Evolutionary conservation across 108 stramenopile species (phyloP).

Genomic region (Seminavis robusta): DNA sequence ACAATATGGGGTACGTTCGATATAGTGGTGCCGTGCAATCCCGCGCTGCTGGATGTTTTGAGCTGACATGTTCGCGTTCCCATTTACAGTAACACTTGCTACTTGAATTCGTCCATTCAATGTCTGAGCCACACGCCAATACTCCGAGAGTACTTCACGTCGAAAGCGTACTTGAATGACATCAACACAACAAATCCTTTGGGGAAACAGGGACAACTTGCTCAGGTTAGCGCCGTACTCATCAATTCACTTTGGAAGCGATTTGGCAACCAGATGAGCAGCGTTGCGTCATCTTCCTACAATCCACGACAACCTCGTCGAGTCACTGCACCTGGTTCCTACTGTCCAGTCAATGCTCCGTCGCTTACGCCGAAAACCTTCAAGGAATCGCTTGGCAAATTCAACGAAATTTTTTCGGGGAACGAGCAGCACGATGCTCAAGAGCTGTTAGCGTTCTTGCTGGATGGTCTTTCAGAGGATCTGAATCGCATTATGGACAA

Average conservation of each 20-base stretch:
- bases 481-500: conserved; percentile 94
- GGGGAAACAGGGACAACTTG: conserved; percentile 90
- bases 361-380: conserved; percentile 89
- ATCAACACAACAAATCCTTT: conserved; percentile 93
- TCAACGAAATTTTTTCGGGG: conserved; percentile 90
- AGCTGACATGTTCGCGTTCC: background rate
- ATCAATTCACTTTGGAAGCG: conserved; percentile 88
- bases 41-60: too few relatives aligned
- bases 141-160: conserved; percentile 91
- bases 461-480: conserved; percentile 94
- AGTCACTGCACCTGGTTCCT: conserved; percentile 62
- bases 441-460: conserved; percentile 87
- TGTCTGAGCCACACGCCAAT: conserved; percentile 94
- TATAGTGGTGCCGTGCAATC: background rate
- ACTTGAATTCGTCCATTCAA: conserved; percentile 92
- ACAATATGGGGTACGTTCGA: conserved; percentile 78
- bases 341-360: conserved; percentile 67
- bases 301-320: conserved; percentile 25
- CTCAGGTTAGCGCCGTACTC: conserved; percentile 90
- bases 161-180: conserved; percentile 83
- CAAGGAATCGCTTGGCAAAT: conserved; percentile 87
- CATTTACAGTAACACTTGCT: conserved; percentile 87
- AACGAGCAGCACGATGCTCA: conserved; percentile 98
- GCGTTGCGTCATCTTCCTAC: background rate
- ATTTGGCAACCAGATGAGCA: conserved; percentile 24